A percentile compares a stretch with the other conserved stretches of the same genome.
Conservation (phyloP, 495 filamentous ascomycete genomes). For the Massariosphaeria phaeospora region DNA sequence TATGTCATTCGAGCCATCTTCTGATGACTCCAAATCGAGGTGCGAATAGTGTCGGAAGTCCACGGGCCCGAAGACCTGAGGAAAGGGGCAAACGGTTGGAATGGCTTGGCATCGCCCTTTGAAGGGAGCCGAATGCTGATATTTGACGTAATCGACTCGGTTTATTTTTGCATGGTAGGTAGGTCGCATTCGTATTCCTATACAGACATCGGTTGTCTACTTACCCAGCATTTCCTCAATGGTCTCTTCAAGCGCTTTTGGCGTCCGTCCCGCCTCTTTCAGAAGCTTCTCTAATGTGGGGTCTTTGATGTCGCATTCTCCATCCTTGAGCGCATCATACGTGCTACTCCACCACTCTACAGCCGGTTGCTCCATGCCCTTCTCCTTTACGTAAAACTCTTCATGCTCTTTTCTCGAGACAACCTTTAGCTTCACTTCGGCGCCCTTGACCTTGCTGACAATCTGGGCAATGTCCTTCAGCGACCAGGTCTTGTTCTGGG, state of each 20-base stretch:
- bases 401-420: conserved; percentile 41
- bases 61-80: too few species aligned
- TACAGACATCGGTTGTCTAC: conserved; percentile 5
- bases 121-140: too few species aligned
- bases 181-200: too few species aligned
- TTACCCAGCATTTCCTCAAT: conserved; percentile 29
- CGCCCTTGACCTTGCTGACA: conserved; percentile 37
- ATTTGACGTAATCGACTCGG: too few species aligned
- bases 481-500: conserved; percentile 33
- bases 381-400: conserved; percentile 40
- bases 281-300: conserved; percentile 41
- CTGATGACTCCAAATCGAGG: too few species aligned
- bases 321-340: conserved; percentile 44
- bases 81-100: too few species aligned
- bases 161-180: too few species aligned
- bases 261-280: conserved; percentile 36
- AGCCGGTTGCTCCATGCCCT: conserved; percentile 34
- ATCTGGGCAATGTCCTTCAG: conserved; percentile 43
- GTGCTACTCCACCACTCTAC: conserved; percentile 47
- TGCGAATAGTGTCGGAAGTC: too few species aligned
- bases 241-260: conserved; percentile 37
- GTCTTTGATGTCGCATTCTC: conserved; percentile 45
- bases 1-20: too few species aligned
- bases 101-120: too few species aligned
- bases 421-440: conserved; percentile 38